phyloP scores from a whole-genome alignment of 2,329 filamentous ascomycete genomes.

The Cercospora beticola region DNA sequence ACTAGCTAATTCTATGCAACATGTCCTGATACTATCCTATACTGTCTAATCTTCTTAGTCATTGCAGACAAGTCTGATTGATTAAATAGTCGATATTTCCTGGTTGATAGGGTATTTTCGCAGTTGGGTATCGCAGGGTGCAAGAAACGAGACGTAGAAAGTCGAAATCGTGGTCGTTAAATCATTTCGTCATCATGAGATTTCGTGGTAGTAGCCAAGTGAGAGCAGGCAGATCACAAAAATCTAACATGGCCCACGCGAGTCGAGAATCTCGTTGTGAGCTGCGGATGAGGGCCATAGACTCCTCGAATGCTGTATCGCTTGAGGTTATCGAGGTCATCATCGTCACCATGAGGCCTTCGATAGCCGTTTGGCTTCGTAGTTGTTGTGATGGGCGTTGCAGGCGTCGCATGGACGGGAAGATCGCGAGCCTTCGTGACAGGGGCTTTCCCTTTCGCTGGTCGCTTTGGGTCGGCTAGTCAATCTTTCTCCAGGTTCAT shows the following conservation, averaged over 20 bases:
- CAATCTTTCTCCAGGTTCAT: conserved; percentile 31
- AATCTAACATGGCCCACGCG: conserved; percentile 8
- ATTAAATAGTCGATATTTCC: background rate
- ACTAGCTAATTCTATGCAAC: background rate
- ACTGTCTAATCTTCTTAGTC: background rate
- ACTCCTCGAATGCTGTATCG: conserved; percentile 5
- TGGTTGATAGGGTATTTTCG: background rate
- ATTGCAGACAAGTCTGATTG: background rate
- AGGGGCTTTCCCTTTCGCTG: background rate
- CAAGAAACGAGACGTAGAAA: background rate
- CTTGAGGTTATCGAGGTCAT: conserved; percentile 2
- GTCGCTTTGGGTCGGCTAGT: conserved; percentile 12
- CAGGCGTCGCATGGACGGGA: background rate
- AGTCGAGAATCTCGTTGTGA: conserved; percentile 7
- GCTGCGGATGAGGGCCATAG: background rate
- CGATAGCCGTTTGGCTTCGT: background rate
- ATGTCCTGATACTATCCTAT: background rate
- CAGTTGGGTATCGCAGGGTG: background rate
- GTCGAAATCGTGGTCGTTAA: background rate
- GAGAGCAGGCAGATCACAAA: background rate
- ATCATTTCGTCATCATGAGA: background rate
- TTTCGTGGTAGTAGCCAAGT: background rate
- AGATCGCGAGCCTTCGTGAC: conserved; percentile 1
- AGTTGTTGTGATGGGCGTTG: background rate
- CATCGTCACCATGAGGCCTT: background rate